Percentiles rank a stretch among this genome's conserved stretches.
phyloP scores from a whole-genome alignment of 495 filamentous ascomycete species.

The Clavariopsis aquatica region DNA sequence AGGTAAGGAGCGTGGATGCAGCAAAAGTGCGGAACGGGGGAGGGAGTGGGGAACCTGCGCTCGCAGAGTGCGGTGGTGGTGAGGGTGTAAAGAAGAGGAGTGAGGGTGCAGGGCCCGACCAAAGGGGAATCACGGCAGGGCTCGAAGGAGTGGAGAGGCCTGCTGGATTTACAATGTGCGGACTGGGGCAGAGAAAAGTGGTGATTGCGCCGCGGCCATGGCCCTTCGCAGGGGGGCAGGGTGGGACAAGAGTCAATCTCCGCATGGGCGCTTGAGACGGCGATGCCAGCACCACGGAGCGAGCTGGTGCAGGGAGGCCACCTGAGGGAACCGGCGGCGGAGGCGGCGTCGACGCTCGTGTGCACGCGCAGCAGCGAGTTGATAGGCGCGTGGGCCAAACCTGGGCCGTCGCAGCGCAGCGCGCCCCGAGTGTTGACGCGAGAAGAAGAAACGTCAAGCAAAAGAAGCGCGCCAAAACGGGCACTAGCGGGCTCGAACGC shows the following conservation, averaged over 20 bases:
- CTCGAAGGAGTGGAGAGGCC: slow-evolving; percentile 9
- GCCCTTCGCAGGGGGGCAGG: background rate
- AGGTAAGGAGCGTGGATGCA: background rate
- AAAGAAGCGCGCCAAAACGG: slow-evolving; percentile 20
- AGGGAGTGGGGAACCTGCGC: background rate
- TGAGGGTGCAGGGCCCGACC: slow-evolving; percentile 2
- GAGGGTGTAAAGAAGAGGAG: slow-evolving; percentile 13
- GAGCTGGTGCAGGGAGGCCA: background rate
- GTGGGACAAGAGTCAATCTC: background rate
- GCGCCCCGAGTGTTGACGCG: background rate
- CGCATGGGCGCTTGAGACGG: slow-evolving; percentile 1
- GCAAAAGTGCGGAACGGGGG: background rate
- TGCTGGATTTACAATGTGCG: background rate
- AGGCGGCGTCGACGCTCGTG: background rate
- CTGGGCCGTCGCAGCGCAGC: background rate
- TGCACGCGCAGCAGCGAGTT: background rate
- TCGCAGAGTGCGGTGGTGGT: slow-evolving; percentile 3
- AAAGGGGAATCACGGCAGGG: slow-evolving; percentile 10
- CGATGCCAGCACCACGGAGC: background rate
- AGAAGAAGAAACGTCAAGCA: background rate
- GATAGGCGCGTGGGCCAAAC: background rate
- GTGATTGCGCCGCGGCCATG: background rate
- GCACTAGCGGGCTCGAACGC: slow-evolving; percentile 12
- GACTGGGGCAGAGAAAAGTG: background rate
- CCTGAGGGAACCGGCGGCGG: no score